Evolutionary conservation across 257 asterid species (phyloP).

Genomic region (Osmanthus fragrans): DNA sequence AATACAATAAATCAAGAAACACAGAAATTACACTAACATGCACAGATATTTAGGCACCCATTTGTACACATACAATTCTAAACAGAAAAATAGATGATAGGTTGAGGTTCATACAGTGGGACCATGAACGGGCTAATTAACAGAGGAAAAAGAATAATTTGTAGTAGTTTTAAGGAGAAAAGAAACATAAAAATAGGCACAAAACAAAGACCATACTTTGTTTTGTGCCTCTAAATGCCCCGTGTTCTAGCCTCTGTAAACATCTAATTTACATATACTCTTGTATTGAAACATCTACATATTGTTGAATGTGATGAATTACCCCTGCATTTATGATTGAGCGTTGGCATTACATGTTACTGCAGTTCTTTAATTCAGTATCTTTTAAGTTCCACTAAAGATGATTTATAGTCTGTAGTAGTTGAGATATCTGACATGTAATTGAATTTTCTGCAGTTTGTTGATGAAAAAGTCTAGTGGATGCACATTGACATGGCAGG

Average conservation of each 20-base stretch:
- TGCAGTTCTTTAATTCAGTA: background rate
- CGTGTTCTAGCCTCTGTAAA: background rate
- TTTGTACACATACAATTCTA: background rate
- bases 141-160: too few relatives aligned
- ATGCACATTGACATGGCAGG: slow-evolving; percentile 98
- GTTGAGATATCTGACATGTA: background rate
- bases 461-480: slow-evolving; percentile 94
- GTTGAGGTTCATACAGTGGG: slow-evolving; percentile 55
- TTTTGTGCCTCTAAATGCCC: background rate
- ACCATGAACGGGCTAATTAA: slow-evolving; percentile 77
- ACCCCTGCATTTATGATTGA: background rate
- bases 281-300: background rate
- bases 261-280: background rate
- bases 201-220: too few relatives aligned
- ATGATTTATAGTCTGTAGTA: background rate
- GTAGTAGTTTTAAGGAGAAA: too few relatives aligned
- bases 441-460: slow-evolving; percentile 59
- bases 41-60: background rate
- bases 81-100: background rate
- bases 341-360: background rate
- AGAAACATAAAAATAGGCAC: too few relatives aligned
- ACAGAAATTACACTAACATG: background rate
- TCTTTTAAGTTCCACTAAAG: background rate
- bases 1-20: background rate
- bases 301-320: background rate